A percentile compares a stretch with the other conserved stretches of the same genome.
These are phyloP conservation scores for Elsinoe necatrix DNA, from an alignment of 2,329 filamentous ascomycete genomes.

Conservation along the genomic window DNA sequence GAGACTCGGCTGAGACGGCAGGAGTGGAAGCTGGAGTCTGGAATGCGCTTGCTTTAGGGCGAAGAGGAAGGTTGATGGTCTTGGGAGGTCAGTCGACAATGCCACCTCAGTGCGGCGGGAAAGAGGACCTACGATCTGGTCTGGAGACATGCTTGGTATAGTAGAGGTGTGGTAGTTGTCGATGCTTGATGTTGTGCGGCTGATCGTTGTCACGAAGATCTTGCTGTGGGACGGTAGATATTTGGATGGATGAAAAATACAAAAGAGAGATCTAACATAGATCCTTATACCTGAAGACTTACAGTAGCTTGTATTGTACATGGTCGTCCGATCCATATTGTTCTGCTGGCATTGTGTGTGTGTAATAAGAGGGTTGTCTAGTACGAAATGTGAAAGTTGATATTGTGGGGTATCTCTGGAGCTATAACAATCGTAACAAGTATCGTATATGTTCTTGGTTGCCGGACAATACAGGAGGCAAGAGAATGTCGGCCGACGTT, in stretches of 20 bases:
- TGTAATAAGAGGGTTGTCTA: not conserved
- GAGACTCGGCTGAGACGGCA: not conserved
- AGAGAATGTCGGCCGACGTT: not conserved
- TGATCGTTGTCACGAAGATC: not conserved
- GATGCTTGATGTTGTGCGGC: not conserved
- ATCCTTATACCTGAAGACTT: not conserved
- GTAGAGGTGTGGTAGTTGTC: not conserved
- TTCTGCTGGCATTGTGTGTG: not conserved
- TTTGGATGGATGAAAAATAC: not conserved
- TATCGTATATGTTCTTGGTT: not conserved
- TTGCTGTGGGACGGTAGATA: too few relatives aligned
- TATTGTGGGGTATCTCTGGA: conserved; percentile 16
- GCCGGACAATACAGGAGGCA: not conserved
- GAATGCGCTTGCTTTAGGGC: not conserved
- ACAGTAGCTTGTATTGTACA: not conserved
- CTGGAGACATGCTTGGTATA: not conserved
- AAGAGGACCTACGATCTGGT: not conserved
- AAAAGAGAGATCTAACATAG: not conserved
- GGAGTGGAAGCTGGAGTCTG: not conserved
- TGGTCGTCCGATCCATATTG: not conserved
- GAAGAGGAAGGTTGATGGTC: not conserved
- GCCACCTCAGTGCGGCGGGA: not conserved
- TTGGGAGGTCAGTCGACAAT: not conserved
- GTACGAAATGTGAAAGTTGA: conserved; percentile 1
- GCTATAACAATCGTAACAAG: conserved; percentile 11